Conservation (phyloP, 164 flowering plant species). For the Annona cherimola region DNA sequence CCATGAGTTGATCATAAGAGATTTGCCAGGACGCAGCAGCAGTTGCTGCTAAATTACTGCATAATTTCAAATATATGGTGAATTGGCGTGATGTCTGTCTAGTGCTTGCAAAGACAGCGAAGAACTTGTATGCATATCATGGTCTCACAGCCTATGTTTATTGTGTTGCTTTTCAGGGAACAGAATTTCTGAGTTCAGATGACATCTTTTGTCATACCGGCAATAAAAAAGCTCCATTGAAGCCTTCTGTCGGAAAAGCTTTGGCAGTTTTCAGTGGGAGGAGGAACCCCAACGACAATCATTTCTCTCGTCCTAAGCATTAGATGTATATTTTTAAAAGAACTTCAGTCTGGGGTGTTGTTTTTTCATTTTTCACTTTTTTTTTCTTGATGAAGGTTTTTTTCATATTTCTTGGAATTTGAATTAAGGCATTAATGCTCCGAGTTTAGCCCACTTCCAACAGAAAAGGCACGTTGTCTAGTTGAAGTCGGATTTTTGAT, state of each 20-base stretch:
- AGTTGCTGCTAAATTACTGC: too few species aligned
- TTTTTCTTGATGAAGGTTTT: neutral
- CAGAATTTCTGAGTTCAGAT: constrained; percentile 41
- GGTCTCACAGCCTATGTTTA: neutral
- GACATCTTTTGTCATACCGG: constrained; percentile 45
- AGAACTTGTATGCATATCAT: neutral
- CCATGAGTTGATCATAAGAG: neutral
- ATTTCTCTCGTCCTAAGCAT: constrained; percentile 50
- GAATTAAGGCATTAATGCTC: neutral
- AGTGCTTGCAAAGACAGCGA: too few species aligned
- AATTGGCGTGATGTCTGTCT: too few species aligned
- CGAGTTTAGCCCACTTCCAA: too few species aligned
- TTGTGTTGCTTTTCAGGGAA: constrained; percentile 33
- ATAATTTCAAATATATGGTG: too few species aligned
- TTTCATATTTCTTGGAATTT: constrained; percentile 14
- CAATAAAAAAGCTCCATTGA: constrained; percentile 52
- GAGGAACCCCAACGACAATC: constrained; percentile 88
- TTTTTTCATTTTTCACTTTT: too few species aligned
- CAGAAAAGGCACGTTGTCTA: too few species aligned
- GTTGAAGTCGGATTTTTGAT: too few species aligned
- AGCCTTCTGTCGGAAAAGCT: constrained; percentile 75
- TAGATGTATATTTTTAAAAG: constrained; percentile 4
- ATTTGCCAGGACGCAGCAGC: neutral
- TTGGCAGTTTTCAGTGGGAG: constrained; percentile 63
- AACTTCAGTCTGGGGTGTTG: neutral